phyloP scores from a whole-genome alignment of 495 filamentous ascomycete genomes.

The Cairneyella variabilis region DNA sequence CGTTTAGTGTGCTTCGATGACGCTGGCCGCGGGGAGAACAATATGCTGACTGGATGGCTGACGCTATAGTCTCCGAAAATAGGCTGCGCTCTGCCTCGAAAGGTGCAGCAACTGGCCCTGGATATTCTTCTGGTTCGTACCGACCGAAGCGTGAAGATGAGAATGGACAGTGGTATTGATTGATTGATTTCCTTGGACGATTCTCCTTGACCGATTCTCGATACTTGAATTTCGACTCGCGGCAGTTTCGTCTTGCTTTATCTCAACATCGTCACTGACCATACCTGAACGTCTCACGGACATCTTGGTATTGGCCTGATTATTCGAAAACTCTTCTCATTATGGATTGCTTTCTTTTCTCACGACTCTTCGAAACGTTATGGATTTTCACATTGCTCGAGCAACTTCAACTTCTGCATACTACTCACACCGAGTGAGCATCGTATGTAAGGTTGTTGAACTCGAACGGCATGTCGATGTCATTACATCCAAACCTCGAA shows the following conservation, averaged over 20 bases:
- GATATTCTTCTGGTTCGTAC: slow-evolving; percentile 53
- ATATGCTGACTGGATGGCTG: slow-evolving; percentile 72
- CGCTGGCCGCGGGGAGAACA: slow-evolving; percentile 71
- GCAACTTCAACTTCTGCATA: slow-evolving; percentile 22
- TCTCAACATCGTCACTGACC: slow-evolving; percentile 23
- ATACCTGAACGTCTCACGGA: slow-evolving; percentile 15
- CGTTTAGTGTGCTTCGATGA: slow-evolving; percentile 77
- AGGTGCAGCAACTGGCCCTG: slow-evolving; percentile 69
- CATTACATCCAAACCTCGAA: slow-evolving; percentile 23
- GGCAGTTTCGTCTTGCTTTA: slow-evolving; percentile 25
- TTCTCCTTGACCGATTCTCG: slow-evolving; percentile 22
- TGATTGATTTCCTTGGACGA: slow-evolving; percentile 24
- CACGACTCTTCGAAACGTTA: slow-evolving; percentile 20
- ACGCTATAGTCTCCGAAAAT: slow-evolving; percentile 84
- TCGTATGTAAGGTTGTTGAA: slow-evolving; percentile 17
- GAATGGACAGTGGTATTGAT: slow-evolving; percentile 57
- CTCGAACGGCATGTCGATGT: slow-evolving; percentile 32
- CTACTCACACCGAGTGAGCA: slow-evolving; percentile 19
- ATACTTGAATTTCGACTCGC: slow-evolving; percentile 18
- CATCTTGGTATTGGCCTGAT: slow-evolving; percentile 17
- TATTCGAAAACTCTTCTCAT: slow-evolving; percentile 22
- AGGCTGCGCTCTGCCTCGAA: slow-evolving; percentile 95
- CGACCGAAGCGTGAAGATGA: slow-evolving; percentile 72
- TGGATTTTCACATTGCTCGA: slow-evolving; percentile 29
- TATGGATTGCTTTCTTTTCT: slow-evolving; percentile 25